A percentile compares a stretch with the other conserved stretches of the same genome.
Evolutionary conservation across 2,329 filamentous ascomycete species (phyloP).

Genomic region (Colletotrichum agaves): DNA sequence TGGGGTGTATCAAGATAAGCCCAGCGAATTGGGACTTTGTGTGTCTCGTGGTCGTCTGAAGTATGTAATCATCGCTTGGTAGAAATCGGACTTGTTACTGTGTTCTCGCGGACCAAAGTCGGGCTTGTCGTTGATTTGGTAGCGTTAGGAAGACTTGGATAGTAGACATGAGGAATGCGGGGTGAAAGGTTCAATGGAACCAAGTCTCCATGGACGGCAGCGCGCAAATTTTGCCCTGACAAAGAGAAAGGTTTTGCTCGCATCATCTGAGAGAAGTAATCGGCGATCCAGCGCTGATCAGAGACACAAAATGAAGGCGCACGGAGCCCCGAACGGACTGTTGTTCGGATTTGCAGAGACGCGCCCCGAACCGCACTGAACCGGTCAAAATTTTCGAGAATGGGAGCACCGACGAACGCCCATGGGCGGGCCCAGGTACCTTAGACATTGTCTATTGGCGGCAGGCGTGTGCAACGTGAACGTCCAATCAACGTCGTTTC

Average conservation of each 20-base stretch:
- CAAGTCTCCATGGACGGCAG: not conserved
- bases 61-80: conserved; percentile 1
- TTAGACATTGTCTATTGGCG: conserved; percentile 9
- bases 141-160: not conserved
- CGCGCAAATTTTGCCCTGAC: not conserved
- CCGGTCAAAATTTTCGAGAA: not conserved
- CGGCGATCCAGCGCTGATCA: conserved; percentile 25
- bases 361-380: conserved; percentile 14
- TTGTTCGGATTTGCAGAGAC: not conserved
- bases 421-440: conserved; percentile 15
- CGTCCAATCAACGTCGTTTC: conserved; percentile 27
- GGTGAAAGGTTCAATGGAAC: too few species aligned
- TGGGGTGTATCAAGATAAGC: conserved; percentile 34
- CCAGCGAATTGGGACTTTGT: conserved; percentile 1
- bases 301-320: not conserved
- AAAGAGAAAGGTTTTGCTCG: not conserved
- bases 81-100: not conserved
- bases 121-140: not conserved
- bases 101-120: conserved; percentile 2
- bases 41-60: conserved; percentile 23
- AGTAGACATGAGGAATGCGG: too few species aligned
- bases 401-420: conserved; percentile 15
- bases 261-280: not conserved
- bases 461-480: conserved; percentile 8
- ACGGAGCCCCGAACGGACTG: conserved; percentile 1